These are phyloP conservation scores for Trichoderma orchidacearum DNA, from an alignment of 495 filamentous ascomycete species.

Conservation along the genomic window DNA sequence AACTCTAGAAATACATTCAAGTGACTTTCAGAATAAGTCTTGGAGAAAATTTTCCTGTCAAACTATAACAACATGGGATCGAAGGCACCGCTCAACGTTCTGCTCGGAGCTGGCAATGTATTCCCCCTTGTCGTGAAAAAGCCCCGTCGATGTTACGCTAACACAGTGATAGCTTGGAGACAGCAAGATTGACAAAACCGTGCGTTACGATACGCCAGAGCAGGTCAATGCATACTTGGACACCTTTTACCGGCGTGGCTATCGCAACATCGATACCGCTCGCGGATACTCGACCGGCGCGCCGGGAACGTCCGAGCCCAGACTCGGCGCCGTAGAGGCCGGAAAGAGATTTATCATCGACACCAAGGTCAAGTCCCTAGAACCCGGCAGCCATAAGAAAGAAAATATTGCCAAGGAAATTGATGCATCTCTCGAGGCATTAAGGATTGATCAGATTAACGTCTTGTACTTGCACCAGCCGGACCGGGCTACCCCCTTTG, in stretches of 20 bases:
- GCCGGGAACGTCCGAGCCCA: conserved; percentile 10
- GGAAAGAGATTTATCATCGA: conserved; percentile 9
- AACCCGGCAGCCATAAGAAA: conserved; percentile 8
- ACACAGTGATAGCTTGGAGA: conserved; percentile 5
- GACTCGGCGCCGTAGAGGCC: conserved; percentile 9
- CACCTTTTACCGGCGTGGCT: background rate
- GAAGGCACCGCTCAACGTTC: conserved; percentile 6
- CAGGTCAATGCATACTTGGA: conserved; percentile 5
- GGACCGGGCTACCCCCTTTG: background rate
- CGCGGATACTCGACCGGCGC: background rate
- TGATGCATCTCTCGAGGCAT: conserved; percentile 10
- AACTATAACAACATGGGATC: background rate
- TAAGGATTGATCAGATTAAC: conserved; percentile 10
- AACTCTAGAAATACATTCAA: too few relatives aligned
- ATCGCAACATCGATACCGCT: background rate
- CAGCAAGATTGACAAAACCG: background rate
- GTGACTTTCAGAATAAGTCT: too few relatives aligned
- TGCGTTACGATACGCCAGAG: conserved; percentile 9
- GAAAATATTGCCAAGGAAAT: conserved; percentile 12
- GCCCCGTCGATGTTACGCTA: background rate
- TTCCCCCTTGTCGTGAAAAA: too few relatives aligned
- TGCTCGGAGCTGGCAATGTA: conserved; percentile 7
- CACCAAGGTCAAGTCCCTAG: conserved; percentile 10
- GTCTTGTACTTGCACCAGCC: conserved; percentile 4
- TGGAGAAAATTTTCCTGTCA: background rate